A percentile compares a stretch with the other conserved stretches of the same genome.
phyloP scores from a whole-genome alignment of 129 eudicot genomes.

The Artemisia annua region DNA sequence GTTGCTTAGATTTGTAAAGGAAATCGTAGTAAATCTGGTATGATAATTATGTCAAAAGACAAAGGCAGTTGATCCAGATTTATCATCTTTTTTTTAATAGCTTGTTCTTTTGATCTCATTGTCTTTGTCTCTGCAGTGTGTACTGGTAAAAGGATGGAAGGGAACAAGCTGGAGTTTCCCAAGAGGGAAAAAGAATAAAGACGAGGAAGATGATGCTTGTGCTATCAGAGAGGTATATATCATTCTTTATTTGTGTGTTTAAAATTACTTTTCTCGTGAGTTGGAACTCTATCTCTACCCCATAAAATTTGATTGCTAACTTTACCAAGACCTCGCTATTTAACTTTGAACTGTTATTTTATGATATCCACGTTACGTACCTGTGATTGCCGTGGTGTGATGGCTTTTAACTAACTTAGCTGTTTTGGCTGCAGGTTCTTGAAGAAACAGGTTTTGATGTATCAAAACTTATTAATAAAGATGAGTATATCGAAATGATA shows the following conservation, averaged over 20 bases:
- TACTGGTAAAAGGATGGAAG: conserved; percentile 99
- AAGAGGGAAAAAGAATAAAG: conserved; percentile 96
- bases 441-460: conserved; percentile 99
- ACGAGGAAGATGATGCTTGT: conserved; percentile 96
- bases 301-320: too few relatives aligned
- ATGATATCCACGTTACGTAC: too few relatives aligned
- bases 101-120: conserved; percentile 1
- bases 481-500: conserved; percentile 78
- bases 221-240: conserved; percentile 85
- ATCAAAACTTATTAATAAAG: conserved; percentile 79
- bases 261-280: neutral
- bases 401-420: neutral
- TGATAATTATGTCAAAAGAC: too few relatives aligned
- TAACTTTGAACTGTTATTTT: too few relatives aligned
- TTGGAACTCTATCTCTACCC: too few relatives aligned
- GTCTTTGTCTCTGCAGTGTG: conserved; percentile 53
- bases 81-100: neutral
- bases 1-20: neutral
- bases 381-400: too few relatives aligned
- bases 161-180: conserved; percentile 99
- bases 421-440: conserved; percentile 68
- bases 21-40: neutral
- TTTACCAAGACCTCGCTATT: too few relatives aligned
- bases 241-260: neutral
- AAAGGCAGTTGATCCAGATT: neutral